Conservation (phyloP, 805 yeast species). For the Candida insectalens region DNA sequence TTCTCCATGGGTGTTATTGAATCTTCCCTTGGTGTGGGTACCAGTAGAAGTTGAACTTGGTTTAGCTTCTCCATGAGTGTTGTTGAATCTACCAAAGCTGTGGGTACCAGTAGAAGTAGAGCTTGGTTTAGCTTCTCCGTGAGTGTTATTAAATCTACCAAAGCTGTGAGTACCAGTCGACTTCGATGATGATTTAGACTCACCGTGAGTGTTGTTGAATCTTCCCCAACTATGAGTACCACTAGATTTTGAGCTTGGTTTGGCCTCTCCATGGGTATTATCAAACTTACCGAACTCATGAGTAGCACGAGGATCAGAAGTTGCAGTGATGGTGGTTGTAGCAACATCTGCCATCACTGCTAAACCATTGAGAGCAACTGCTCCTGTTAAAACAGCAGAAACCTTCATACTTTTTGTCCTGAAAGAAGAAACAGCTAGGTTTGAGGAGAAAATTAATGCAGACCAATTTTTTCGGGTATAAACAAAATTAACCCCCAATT, state of each 20-base stretch:
- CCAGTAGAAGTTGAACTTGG: neutral
- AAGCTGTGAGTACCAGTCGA: slow-evolving; percentile 31
- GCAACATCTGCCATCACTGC: slow-evolving; percentile 17
- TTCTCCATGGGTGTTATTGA: slow-evolving; percentile 6
- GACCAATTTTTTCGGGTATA: no score
- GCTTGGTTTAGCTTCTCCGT: slow-evolving; percentile 25
- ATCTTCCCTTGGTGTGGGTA: neutral
- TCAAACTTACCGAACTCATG: slow-evolving; percentile 49
- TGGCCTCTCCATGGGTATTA: slow-evolving; percentile 28
- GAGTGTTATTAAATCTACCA: slow-evolving; percentile 46
- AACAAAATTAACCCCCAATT: no score
- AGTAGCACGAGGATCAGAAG: slow-evolving; percentile 29
- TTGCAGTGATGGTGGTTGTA: slow-evolving; percentile 24
- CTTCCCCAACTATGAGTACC: slow-evolving; percentile 46
- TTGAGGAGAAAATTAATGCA: no score
- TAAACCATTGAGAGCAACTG: slow-evolving; percentile 24
- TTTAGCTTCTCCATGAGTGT: no score
- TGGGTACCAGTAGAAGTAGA: slow-evolving; percentile 32
- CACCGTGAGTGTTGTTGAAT: slow-evolving; percentile 23
- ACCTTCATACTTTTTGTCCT: slow-evolving; percentile 37
- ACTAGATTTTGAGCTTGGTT: slow-evolving; percentile 23
- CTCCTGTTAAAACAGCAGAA: slow-evolving; percentile 21
- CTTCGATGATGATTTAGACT: slow-evolving; percentile 16
- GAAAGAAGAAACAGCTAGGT: no score
- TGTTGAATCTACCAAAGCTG: slow-evolving; percentile 39